Conservation (phyloP, 768 basidiomycete species). For the Russula compacta region DNA sequence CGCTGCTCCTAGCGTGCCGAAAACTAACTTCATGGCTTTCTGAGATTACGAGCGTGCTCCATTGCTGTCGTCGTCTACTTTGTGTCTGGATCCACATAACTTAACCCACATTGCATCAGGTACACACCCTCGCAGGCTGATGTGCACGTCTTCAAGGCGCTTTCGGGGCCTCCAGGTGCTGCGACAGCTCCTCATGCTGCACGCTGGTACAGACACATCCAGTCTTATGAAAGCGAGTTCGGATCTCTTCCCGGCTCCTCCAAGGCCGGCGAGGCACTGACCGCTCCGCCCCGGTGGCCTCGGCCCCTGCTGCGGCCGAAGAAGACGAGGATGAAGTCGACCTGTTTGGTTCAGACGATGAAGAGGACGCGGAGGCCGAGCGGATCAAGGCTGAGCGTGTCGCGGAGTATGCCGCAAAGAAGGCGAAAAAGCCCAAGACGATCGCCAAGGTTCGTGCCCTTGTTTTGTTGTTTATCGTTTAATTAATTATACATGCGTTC, state of each 20-base stretch:
- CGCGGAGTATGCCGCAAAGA: slow-evolving; percentile 87
- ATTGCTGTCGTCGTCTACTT: slow-evolving; percentile 1
- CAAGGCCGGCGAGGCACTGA: slow-evolving; percentile 66
- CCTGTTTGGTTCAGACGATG: slow-evolving; percentile 67
- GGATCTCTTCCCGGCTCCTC: slow-evolving; percentile 76
- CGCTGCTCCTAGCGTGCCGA: slow-evolving; percentile 70
- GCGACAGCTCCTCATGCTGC: slow-evolving; percentile 61
- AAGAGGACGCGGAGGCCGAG: slow-evolving; percentile 44
- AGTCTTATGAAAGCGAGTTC: slow-evolving; percentile 76
- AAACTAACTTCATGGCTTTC: slow-evolving; percentile 57
- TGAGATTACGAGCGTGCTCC: slow-evolving; percentile 34
- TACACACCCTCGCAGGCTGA: slow-evolving; percentile 92
- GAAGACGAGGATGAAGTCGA: slow-evolving; percentile 43
- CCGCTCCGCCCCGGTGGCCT: slow-evolving; percentile 40
- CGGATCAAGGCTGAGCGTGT: slow-evolving; percentile 78
- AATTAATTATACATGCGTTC: slow-evolving; percentile 3
- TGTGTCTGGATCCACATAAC: neutral
- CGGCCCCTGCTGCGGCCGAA: slow-evolving; percentile 27
- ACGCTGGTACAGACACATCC: slow-evolving; percentile 93
- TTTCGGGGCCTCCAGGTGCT: slow-evolving; percentile 58
- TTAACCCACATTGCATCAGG: slow-evolving; percentile 33
- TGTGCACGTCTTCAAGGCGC: slow-evolving; percentile 80
- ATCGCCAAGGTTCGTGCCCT: slow-evolving; percentile 62
- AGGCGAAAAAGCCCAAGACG: slow-evolving; percentile 83
- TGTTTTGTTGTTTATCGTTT: neutral